These are phyloP conservation scores for Carex kokanica DNA, from an alignment of 176 grass and related monocot genomes.

Conservation along the genomic window DNA sequence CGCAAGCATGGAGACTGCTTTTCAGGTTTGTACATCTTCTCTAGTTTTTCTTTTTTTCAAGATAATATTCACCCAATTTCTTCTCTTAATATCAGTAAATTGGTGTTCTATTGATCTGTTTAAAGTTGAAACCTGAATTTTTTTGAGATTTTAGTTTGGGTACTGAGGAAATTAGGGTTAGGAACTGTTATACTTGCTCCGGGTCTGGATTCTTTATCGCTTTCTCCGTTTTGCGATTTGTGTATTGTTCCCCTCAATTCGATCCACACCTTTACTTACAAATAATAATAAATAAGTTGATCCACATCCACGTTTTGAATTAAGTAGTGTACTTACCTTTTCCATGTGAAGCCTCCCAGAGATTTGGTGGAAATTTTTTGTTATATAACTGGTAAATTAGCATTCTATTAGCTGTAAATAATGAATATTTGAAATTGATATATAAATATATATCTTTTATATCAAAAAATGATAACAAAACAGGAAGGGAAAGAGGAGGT, in stretches of 20 bases:
- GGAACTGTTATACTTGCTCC: neutral
- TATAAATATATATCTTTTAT: neutral
- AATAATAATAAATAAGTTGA: too few species aligned
- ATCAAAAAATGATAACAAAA: neutral
- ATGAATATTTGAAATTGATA: neutral
- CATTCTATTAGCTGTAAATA: neutral
- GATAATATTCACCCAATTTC: neutral
- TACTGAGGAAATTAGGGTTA: slow-evolving; percentile 8
- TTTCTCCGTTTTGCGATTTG: neutral
- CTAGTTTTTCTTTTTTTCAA: neutral
- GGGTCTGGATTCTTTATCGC: neutral
- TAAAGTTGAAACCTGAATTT: neutral
- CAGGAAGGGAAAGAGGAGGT: slow-evolving; percentile 93
- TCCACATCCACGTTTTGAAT: neutral
- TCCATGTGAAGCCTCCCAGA: neutral
- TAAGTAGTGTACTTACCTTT: neutral
- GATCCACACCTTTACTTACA: neutral
- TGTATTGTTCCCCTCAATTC: neutral
- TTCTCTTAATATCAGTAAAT: neutral
- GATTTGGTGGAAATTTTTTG: neutral
- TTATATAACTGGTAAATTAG: neutral
- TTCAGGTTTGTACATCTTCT: slow-evolving; percentile 17
- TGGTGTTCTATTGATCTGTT: neutral
- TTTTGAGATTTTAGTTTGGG: neutral
- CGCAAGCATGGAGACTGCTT: slow-evolving; percentile 13